Evolutionary conservation across 208 protist species (phyloP).

Genomic region (Angomonas ambiguus): DNA sequence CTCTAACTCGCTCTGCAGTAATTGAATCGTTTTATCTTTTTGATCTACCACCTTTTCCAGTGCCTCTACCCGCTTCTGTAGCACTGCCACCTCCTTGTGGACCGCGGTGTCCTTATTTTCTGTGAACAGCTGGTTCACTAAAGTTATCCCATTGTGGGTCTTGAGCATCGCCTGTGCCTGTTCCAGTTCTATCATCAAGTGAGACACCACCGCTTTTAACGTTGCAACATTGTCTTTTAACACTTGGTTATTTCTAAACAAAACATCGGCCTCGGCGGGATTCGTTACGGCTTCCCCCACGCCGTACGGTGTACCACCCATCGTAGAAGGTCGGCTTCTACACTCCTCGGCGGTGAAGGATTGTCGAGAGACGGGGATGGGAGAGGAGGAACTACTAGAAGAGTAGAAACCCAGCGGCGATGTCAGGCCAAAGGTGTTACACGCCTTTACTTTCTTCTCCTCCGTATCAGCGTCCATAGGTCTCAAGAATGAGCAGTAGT

Average conservation of each 20-base stretch:
- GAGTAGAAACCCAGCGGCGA: slow-evolving; percentile 1
- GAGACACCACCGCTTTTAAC: slow-evolving; percentile 21
- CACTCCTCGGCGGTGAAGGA: background rate
- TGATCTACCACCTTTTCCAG: slow-evolving; percentile 5
- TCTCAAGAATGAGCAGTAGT: no score
- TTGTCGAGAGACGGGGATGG: background rate
- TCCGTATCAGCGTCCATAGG: background rate
- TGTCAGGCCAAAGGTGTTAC: background rate
- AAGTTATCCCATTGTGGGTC: background rate
- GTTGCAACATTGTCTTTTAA: slow-evolving; percentile 30
- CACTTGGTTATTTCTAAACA: slow-evolving; percentile 16
- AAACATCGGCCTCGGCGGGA: background rate
- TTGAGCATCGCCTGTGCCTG: slow-evolving; percentile 15
- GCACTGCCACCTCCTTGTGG: background rate
- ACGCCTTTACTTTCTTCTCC: background rate
- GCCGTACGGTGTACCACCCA: no score
- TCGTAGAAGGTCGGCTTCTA: no score
- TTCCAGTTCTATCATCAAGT: slow-evolving; percentile 25
- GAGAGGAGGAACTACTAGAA: background rate
- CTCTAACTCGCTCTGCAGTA: background rate
- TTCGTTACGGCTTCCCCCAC: background rate
- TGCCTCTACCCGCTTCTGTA: slow-evolving; percentile 12
- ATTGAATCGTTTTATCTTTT: slow-evolving; percentile 14
- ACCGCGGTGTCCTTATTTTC: background rate
- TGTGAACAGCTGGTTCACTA: background rate